phyloP scores from a whole-genome alignment of 345 rosid genomes.

The Viola odorata region DNA sequence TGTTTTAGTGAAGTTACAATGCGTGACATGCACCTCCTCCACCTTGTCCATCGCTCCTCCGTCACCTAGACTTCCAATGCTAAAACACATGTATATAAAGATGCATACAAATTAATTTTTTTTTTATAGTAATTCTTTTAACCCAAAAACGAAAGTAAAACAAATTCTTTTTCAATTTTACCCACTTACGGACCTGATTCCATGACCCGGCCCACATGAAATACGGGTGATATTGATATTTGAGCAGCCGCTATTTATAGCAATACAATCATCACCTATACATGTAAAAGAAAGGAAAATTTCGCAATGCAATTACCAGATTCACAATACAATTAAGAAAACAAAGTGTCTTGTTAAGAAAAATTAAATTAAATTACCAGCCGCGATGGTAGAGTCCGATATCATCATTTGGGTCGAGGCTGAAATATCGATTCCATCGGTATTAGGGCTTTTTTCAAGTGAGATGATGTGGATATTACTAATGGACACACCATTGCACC shows the following conservation, averaged over 20 bases:
- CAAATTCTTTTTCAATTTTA: too few species aligned
- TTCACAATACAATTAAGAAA: too few species aligned
- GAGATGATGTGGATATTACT: constrained; percentile 3
- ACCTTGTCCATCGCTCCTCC: background rate
- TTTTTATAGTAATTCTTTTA: too few species aligned
- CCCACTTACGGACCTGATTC: background rate
- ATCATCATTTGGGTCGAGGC: constrained; percentile 7
- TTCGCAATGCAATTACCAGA: too few species aligned
- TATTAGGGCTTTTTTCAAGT: constrained; percentile 36
- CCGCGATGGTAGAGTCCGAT: constrained; percentile 8
- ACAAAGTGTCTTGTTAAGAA: background rate
- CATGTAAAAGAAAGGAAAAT: background rate
- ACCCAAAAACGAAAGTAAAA: too few species aligned
- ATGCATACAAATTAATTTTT: too few species aligned
- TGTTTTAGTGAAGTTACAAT: background rate
- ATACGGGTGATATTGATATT: constrained; percentile 31
- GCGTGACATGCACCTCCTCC: background rate
- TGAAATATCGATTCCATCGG: constrained; percentile 36
- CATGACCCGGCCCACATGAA: constrained; percentile 59
- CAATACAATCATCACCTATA: constrained; percentile 54
- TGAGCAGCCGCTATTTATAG: constrained; percentile 24
- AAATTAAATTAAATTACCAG: constrained; percentile 12
- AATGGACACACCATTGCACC: constrained; percentile 11
- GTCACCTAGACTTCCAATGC: constrained; percentile 17
- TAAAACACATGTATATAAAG: too few species aligned